Percentiles rank a stretch among this genome's conserved stretches.
phyloP scores from a whole-genome alignment of 2,329 filamentous ascomycete genomes.

The Amylocarpus encephaloides region DNA sequence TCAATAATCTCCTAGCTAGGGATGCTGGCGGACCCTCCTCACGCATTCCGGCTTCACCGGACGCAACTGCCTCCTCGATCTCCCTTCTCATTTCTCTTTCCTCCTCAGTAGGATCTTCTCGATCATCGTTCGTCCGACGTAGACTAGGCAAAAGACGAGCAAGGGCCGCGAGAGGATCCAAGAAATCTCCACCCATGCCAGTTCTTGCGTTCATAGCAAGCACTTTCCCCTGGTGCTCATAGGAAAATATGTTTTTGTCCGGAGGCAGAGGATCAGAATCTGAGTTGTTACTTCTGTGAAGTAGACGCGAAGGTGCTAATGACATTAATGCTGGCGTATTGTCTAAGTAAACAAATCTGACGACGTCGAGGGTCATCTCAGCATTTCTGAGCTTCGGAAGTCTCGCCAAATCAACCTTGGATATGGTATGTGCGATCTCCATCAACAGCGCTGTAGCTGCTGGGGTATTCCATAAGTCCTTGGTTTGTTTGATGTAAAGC shows the following conservation, averaged over 20 bases:
- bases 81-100: slow-evolving; percentile 4
- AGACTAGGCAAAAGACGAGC: slow-evolving; percentile 20
- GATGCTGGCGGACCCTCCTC: slow-evolving; percentile 7
- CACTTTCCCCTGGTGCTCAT: slow-evolving; percentile 17
- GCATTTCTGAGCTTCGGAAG: slow-evolving; percentile 18
- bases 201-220: slow-evolving; percentile 2
- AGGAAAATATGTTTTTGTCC: slow-evolving; percentile 28
- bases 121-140: not conserved
- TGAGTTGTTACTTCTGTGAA: slow-evolving; percentile 30
- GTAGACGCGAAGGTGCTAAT: slow-evolving; percentile 24
- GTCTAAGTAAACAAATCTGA: slow-evolving; percentile 31
- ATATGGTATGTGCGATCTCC: slow-evolving; percentile 49
- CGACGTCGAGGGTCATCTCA: slow-evolving; percentile 28
- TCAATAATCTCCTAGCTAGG: slow-evolving; percentile 16
- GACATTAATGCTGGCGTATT: slow-evolving; percentile 30
- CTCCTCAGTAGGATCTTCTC: not conserved
- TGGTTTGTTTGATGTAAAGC: slow-evolving; percentile 59
- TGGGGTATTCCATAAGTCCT: slow-evolving; percentile 68
- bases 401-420: slow-evolving; percentile 16
- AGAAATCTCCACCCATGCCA: slow-evolving; percentile 10
- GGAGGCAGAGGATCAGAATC: slow-evolving; percentile 32
- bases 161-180: slow-evolving; percentile 26
- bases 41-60: slow-evolving; percentile 9
- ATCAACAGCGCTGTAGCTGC: slow-evolving; percentile 56
- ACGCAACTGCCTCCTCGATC: slow-evolving; percentile 5